Evolutionary conservation across 306 rosid genomes (phyloP).

Genomic region (Rubus parviflorus): DNA sequence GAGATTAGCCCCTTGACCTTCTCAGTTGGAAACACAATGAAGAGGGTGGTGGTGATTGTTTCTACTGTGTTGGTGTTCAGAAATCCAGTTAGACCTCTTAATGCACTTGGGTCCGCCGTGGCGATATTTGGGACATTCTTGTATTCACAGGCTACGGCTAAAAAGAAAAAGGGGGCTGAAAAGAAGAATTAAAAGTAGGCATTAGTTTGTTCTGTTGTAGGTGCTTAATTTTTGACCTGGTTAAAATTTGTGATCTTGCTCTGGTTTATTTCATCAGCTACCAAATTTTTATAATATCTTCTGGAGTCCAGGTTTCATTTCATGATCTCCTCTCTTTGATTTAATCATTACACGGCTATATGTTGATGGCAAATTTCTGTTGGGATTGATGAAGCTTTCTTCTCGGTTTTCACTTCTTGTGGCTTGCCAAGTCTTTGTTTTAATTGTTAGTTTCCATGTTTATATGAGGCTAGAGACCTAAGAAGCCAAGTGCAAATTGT

Average conservation of each 20-base stretch:
- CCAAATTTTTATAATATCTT: slow-evolving; percentile 8
- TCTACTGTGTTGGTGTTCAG: slow-evolving; percentile 81
- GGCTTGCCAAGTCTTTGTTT: background rate
- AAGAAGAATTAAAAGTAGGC: slow-evolving; percentile 47
- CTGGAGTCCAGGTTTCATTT: background rate
- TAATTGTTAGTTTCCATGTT: background rate
- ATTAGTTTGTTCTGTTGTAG: background rate
- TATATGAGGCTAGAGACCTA: background rate
- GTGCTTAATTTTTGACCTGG: background rate
- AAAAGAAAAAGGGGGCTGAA: slow-evolving; percentile 60
- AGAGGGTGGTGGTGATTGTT: slow-evolving; percentile 89
- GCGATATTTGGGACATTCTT: slow-evolving; percentile 89
- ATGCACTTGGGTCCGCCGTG: slow-evolving; percentile 89
- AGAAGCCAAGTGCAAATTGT: background rate
- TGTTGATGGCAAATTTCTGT: background rate
- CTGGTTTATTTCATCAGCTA: background rate
- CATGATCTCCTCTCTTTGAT: background rate
- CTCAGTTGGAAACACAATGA: slow-evolving; percentile 96
- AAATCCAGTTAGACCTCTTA: slow-evolving; percentile 84
- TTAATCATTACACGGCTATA: background rate
- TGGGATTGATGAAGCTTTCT: background rate
- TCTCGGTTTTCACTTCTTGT: background rate
- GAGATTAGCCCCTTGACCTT: slow-evolving; percentile 87
- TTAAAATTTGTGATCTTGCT: slow-evolving; percentile 6
- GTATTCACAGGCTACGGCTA: slow-evolving; percentile 72